Base-by-base conservation (phyloP, 306 rosid species). In the Abrus precatorius region DNA sequence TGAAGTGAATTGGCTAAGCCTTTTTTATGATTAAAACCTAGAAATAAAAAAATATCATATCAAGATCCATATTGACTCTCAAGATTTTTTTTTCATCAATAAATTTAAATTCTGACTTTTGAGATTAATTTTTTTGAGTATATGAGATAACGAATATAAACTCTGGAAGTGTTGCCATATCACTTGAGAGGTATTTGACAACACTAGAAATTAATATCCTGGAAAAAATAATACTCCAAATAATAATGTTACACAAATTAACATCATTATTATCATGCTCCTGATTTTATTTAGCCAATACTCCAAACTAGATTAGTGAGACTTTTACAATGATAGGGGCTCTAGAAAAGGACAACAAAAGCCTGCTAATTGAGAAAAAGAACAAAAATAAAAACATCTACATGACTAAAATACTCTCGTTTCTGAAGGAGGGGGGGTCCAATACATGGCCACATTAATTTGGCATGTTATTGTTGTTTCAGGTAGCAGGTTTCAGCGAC, bases 381-480 rank as follows among this genome's bases (percentile, higher is more conserved):
- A 36, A 4, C 69, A n/a, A 52, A 81, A 71, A 56, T 29, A 27
- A 77, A 72, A 77, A 55, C 79, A 81, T 56, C 79, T 53, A 62
- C 75, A 77, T 56, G 50, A 28, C 67, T 77, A 71, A 10, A 36
- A 69, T n/a, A 59, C 14, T 57, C 69, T 20, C 49, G 8, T 47
- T 48, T 56, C 2, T 12, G 9, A n/a, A 12, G 45, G 8, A 54
- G 34, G 30, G 36, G 77, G 79, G 68, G 61, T 50, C 64, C 48
- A 70, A 59, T 20, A 28, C 80, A 57, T 70, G 76, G 64, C 78
- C 72, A 48, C 1, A 73, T 13, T 67, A 76, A 45, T 67, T 73
- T 59, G 81, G 77, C 82, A 56, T 69, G 9, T 76, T 68, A 75
- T 71, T 83, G 45, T 38, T 77, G 75, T 84, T 78, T 61, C 60